Percentiles rank a stretch among this genome's conserved stretches.
Conservation (phyloP, 2,329 filamentous ascomycete genomes). For the Dothiorella sarmentorum region DNA sequence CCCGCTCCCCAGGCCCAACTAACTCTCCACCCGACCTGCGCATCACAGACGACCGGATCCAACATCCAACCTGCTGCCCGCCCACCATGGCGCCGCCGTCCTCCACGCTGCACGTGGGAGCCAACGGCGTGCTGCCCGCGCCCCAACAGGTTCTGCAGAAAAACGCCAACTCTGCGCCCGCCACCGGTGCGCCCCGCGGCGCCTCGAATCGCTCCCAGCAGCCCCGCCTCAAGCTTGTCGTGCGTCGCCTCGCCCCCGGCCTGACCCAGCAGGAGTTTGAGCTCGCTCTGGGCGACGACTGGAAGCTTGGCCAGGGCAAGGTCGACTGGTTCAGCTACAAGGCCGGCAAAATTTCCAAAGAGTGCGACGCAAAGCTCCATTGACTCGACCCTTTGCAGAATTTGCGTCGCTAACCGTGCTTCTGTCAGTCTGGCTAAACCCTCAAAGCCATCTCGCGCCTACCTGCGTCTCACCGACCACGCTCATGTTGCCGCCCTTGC, state of each 20-base stretch:
- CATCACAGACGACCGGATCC: too few species aligned
- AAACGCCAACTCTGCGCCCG: conserved; percentile 28
- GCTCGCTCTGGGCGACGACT: conserved; percentile 69
- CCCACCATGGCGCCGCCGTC: conserved; percentile 19
- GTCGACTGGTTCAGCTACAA: conserved; percentile 79
- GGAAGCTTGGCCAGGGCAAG: conserved; percentile 75
- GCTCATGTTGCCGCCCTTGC: conserved; percentile 65
- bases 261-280: conserved; percentile 78
- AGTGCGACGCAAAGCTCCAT: conserved; percentile 54
- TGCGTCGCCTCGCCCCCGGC: conserved; percentile 81
- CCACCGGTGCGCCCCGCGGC: conserved; percentile 26
- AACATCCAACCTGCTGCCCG: not conserved
- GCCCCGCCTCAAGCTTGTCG: conserved; percentile 75
- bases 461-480: conserved; percentile 74
- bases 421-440: conserved; percentile 71
- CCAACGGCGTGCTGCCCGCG: conserved; percentile 40
- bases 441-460: conserved; percentile 75
- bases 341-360: conserved; percentile 73
- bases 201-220: conserved; percentile 45
- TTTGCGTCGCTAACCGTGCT: not conserved
- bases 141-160: conserved; percentile 33
- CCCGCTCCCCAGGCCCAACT: too few species aligned
- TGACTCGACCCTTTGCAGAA: not conserved
- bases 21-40: too few species aligned
- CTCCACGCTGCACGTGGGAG: conserved; percentile 21